Evolutionary conservation across 148 eudicot genomes (phyloP).

Genomic region (Rhododendron ferrugineum): DNA sequence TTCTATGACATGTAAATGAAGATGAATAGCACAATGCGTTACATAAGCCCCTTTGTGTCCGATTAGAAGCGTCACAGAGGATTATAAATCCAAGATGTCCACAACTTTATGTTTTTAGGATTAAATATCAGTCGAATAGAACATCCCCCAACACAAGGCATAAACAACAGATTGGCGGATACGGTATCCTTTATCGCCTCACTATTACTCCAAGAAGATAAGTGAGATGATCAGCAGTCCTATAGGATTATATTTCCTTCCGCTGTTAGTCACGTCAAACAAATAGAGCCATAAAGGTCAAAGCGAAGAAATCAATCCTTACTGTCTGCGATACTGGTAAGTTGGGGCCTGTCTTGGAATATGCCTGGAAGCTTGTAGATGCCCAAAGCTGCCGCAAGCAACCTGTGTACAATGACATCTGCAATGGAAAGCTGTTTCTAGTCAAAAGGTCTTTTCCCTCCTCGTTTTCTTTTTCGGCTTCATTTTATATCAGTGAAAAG

Average conservation of each 20-base stretch:
- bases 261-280: background rate
- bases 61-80: background rate
- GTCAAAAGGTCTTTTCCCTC: background rate
- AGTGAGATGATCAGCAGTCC: background rate
- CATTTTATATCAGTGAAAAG: background rate
- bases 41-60: background rate
- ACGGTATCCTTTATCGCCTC: background rate
- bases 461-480: background rate
- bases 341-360: slow-evolving; percentile 80
- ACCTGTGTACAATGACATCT: slow-evolving; percentile 95
- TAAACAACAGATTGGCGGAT: background rate
- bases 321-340: slow-evolving; percentile 85
- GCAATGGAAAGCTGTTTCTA: slow-evolving; percentile 18
- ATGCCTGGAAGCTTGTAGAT: slow-evolving; percentile 73
- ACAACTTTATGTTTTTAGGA: background rate
- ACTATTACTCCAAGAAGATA: background rate
- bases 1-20: background rate
- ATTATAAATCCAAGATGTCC: background rate
- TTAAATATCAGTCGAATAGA: too few relatives aligned
- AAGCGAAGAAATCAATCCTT: slow-evolving; percentile 26
- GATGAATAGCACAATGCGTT: background rate
- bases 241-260: background rate
- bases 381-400: slow-evolving; percentile 91
- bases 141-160: background rate
- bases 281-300: background rate